Evolutionary conservation across 352 stramenopile genomes (phyloP).

Genomic region (Phytophthora rubi): DNA sequence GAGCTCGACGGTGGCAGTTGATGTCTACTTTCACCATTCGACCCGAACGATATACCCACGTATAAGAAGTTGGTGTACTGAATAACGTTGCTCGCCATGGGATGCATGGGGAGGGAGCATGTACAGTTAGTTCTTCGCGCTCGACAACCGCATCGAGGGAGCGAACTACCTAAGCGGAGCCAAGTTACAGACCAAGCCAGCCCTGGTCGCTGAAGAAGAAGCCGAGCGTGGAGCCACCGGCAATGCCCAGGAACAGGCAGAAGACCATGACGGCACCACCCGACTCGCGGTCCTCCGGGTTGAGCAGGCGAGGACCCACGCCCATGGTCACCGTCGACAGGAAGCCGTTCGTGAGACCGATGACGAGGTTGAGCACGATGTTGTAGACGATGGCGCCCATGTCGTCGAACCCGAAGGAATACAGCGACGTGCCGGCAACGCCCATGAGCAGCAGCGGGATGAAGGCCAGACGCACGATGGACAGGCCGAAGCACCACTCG

Average conservation of each 20-base stretch:
- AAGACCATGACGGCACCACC: constrained; percentile 65
- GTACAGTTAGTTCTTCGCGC: constrained; percentile 18
- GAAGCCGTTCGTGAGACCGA: constrained; percentile 61
- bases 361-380: constrained; percentile 53
- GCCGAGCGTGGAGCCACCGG: constrained; percentile 52
- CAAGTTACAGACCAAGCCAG: constrained; percentile 51
- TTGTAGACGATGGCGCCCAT: constrained; percentile 45
- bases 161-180: constrained; percentile 12
- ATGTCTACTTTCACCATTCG: constrained; percentile 3
- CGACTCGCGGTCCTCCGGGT: constrained; percentile 61
- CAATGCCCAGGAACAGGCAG: constrained; percentile 63
- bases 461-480: constrained; percentile 55
- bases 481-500: constrained; percentile 47
- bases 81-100: constrained; percentile 16
- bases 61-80: constrained; percentile 25
- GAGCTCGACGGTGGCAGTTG: not conserved
- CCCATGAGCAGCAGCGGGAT: constrained; percentile 67
- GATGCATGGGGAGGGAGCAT: constrained; percentile 3
- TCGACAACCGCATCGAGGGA: not conserved
- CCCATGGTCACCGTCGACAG: constrained; percentile 74
- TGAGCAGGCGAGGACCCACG: constrained; percentile 51
- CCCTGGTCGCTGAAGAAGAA: constrained; percentile 59
- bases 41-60: not conserved
- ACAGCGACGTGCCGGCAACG: constrained; percentile 56
- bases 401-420: constrained; percentile 48